Base-by-base conservation (phyloP, 441 rosid genomes). In the Populus hybrid region DNA sequence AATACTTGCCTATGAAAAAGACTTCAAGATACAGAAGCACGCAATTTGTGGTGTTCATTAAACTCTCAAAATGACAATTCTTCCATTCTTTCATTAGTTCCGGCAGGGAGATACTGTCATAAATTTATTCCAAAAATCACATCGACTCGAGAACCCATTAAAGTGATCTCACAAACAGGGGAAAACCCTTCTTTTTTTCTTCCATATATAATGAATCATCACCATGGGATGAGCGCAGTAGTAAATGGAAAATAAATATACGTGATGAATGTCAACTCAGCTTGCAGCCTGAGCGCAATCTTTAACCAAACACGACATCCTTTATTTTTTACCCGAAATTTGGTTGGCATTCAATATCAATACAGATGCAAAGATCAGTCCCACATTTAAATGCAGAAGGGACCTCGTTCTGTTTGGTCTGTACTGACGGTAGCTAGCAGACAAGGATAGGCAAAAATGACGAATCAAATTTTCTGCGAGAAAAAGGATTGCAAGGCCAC, bases 361-460 rank as follows among this genome's bases (percentile, higher is more conserved):
- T 42, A 63, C 72, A 30, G 50, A 42, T 67, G 61, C 3, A 14
- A 38, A 28, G 12, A 72, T 46, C 42, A 30, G 30, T 12, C 28
- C 9, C 35, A 8, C 78, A 26, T 3, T 30, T 75, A 28, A 75
- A 63, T 63, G 77, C 24, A 71, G 71, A 78, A 64, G 67, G 65
- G 69, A 71, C 71, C 35, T 32, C 66, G 63, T 61, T 42, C 35
- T 14, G 50, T 69, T 35, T 10, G 24, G 30, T 50, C 36, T 71
- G 71, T 40, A 32, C 21, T 18, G 74, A 69, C 38, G 67, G 71
- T 72, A 7, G 72, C 72, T 63, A 35, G 78, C 70, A 38, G 21
- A 79, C 84, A 69, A 34, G 50, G 28, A 63, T 32, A 21, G 59
- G 14, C 7, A 70, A 34, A 59, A 10, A 14, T 20, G 8, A 66